Evolutionary conservation across 2,329 filamentous ascomycete genomes (phyloP).

Genomic region (Colletotrichum simmondsii): DNA sequence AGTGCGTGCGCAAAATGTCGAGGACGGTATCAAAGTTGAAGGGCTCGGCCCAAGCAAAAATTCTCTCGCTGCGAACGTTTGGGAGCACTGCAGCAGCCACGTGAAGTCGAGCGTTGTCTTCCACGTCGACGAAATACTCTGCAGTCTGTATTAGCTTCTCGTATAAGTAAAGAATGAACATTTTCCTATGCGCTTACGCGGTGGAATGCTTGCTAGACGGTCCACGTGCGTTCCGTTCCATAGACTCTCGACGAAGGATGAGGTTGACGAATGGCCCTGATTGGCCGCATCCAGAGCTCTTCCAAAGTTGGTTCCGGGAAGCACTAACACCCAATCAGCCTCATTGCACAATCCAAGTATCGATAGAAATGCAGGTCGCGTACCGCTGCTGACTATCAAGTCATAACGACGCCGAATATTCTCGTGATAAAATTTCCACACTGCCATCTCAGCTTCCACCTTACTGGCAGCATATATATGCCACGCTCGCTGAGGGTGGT

Average conservation of each 20-base stretch:
- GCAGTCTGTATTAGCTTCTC: neutral
- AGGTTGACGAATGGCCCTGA: slow-evolving; percentile 41
- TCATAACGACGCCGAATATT: slow-evolving; percentile 47
- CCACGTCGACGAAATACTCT: slow-evolving; percentile 59
- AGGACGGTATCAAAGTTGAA: slow-evolving; percentile 59
- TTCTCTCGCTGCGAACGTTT: slow-evolving; percentile 56
- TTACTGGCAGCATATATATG: slow-evolving; percentile 53
- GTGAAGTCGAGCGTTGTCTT: slow-evolving; percentile 63
- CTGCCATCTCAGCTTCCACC: slow-evolving; percentile 46
- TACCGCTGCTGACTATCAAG: slow-evolving; percentile 45
- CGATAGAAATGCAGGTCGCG: slow-evolving; percentile 44
- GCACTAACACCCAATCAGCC: slow-evolving; percentile 41
- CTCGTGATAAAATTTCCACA: slow-evolving; percentile 51
- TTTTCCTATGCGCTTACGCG: neutral
- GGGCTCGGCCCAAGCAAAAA: slow-evolving; percentile 63
- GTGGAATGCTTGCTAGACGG: slow-evolving; percentile 9
- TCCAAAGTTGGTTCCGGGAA: slow-evolving; percentile 44
- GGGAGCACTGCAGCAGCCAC: slow-evolving; percentile 60
- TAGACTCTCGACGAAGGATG: slow-evolving; percentile 35
- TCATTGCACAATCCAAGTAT: neutral
- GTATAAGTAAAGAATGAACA: rapidly evolving
- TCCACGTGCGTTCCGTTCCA: slow-evolving; percentile 38
- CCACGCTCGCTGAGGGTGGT: slow-evolving; percentile 40
- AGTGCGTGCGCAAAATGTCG: slow-evolving; percentile 38
- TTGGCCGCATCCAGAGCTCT: slow-evolving; percentile 33